Evolutionary conservation across 306 rosid species (phyloP).

Genomic region (Sicyos edulis): DNA sequence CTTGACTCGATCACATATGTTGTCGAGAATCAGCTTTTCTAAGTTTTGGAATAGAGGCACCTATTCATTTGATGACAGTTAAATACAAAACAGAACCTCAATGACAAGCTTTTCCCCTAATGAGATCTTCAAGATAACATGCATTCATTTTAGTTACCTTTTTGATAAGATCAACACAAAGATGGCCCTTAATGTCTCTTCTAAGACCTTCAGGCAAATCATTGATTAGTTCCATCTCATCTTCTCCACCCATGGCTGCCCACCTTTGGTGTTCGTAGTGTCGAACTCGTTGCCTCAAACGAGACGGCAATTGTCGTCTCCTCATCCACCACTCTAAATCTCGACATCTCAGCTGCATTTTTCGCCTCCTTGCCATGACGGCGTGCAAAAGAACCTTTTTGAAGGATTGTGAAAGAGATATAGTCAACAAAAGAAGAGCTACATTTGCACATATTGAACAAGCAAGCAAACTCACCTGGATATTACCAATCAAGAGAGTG

Average conservation of each 20-base stretch:
- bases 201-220: conserved; percentile 99
- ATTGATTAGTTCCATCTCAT: conserved; percentile 76
- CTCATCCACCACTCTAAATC: conserved; percentile 99
- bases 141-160: conserved; percentile 32
- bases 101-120: background rate
- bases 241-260: conserved; percentile 93
- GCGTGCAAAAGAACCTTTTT: conserved; percentile 80
- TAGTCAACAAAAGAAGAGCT: conserved; percentile 10
- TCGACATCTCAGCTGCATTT: conserved; percentile 86
- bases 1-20: conserved; percentile 82
- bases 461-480: conserved; percentile 52
- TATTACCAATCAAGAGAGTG: conserved; percentile 93
- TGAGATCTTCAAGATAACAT: background rate
- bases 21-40: conserved; percentile 93
- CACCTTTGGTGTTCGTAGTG: conserved; percentile 87
- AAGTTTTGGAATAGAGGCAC: conserved; percentile 88
- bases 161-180: conserved; percentile 82
- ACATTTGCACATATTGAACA: conserved; percentile 20
- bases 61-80: conserved; percentile 27
- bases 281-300: conserved; percentile 73
- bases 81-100: background rate
- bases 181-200: conserved; percentile 79
- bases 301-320: conserved; percentile 83
- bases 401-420: background rate
- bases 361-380: conserved; percentile 94